A percentile compares a stretch with the other conserved stretches of the same genome.
Evolutionary conservation across 225 moss, liverwort and hornwort genomes (phyloP).

Genomic region (Asterella californica): DNA sequence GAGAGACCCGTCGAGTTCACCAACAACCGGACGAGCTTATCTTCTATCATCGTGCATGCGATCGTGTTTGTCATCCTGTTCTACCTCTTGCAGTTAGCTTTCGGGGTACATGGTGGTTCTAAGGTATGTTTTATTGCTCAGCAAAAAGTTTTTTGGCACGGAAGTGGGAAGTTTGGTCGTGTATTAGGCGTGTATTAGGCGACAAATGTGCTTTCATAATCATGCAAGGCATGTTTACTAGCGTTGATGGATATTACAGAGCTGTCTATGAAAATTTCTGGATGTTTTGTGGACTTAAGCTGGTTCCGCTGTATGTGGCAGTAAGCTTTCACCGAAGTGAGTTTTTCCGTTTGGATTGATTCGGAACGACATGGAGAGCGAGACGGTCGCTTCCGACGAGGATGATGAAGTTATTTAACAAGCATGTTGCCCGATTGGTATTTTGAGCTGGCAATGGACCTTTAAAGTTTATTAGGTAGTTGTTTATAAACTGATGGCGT

Average conservation of each 20-base stretch:
- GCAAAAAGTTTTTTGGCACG: not conserved
- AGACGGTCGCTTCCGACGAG: not conserved
- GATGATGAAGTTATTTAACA: not conserved
- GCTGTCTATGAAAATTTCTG: no score
- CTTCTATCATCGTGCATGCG: conserved; percentile 78
- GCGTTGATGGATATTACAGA: no score
- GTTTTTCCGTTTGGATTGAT: not conserved
- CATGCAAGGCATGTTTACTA: no score
- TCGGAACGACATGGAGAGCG: not conserved
- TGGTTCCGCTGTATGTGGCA: not conserved
- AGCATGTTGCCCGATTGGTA: not conserved
- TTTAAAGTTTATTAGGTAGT: not conserved
- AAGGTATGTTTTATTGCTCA: not conserved
- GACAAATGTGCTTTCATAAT: no score
- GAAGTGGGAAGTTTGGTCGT: not conserved
- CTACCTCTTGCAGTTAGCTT: conserved; percentile 54
- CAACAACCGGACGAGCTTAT: conserved; percentile 63
- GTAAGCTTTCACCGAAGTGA: not conserved
- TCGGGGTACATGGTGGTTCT: conserved; percentile 47
- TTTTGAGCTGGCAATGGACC: not conserved
- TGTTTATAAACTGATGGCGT: not conserved
- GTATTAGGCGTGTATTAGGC: not conserved
- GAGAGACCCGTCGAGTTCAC: conserved; percentile 81
- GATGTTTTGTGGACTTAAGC: no score
- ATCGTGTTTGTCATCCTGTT: conserved; percentile 68